A percentile compares a stretch with the other conserved stretches of the same genome.
Conservation (phyloP, 73 alveolate genomes). For the Stentor coeruleus region DNA sequence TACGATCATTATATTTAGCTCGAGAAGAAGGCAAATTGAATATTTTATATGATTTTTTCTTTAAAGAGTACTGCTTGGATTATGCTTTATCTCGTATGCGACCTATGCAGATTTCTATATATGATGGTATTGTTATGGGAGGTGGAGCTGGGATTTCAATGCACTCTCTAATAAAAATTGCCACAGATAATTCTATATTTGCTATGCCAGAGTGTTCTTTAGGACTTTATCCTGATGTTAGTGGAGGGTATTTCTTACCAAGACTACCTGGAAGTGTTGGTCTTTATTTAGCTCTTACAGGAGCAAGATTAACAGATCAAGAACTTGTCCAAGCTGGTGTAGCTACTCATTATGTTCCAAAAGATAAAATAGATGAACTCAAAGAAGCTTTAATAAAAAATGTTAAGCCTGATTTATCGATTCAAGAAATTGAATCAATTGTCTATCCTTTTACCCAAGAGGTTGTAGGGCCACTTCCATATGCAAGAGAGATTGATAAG, state of each 20-base stretch:
- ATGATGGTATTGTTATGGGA: constrained; percentile 96
- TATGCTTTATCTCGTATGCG: constrained; percentile 67
- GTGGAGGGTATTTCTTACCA: constrained; percentile 87
- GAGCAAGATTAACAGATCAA: constrained; percentile 70
- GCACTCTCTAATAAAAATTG: constrained; percentile 86
- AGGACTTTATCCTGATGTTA: constrained; percentile 94
- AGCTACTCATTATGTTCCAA: constrained; percentile 79
- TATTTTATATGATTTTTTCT: constrained; percentile 41
- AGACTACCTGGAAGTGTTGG: constrained; percentile 74
- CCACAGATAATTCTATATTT: constrained; percentile 82
- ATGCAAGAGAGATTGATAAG: constrained; percentile 30
- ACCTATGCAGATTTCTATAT: constrained; percentile 69
- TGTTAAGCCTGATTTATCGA: neutral
- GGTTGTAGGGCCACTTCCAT: neutral
- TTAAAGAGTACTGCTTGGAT: constrained; percentile 66
- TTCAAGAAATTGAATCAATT: constrained; percentile 34
- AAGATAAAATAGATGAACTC: constrained; percentile 39
- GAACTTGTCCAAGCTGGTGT: constrained; percentile 82
- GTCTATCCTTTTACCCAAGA: constrained; percentile 27
- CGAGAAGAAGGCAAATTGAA: constrained; percentile 42
- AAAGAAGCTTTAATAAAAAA: constrained; percentile 35
- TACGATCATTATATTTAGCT: constrained; percentile 64
- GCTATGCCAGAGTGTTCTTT: constrained; percentile 95
- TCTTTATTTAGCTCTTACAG: constrained; percentile 80
- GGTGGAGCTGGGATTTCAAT: constrained; percentile 93